Evolutionary conservation across 192 early-diverging fungal genomes (phyloP).

Genomic region (Diversispora eburnea): DNA sequence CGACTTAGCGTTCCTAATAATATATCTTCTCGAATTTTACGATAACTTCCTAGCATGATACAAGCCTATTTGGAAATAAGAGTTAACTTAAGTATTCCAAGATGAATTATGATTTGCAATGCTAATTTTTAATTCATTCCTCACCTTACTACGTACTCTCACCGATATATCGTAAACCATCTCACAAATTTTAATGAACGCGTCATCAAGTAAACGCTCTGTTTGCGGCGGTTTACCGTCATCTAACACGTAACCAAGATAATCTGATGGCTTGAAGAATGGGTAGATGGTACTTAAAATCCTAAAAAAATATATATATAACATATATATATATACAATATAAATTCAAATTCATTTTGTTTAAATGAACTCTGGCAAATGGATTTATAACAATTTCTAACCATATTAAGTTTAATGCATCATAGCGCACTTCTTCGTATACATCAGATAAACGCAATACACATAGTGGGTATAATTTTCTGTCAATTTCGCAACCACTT

Average conservation of each 20-base stretch:
- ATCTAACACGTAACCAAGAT: slow-evolving; percentile 34
- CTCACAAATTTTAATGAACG: slow-evolving; percentile 79
- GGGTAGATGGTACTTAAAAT: slow-evolving; percentile 51
- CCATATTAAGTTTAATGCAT: slow-evolving; percentile 66
- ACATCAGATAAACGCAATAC: slow-evolving; percentile 67
- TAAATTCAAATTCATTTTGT: neutral
- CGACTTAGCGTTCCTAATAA: slow-evolving; percentile 76
- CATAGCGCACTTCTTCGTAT: slow-evolving; percentile 68
- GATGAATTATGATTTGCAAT: slow-evolving; percentile 18
- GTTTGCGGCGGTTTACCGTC: slow-evolving; percentile 23
- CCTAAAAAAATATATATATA: slow-evolving; percentile 18
- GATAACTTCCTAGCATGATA: slow-evolving; percentile 61
- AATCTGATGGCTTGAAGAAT: slow-evolving; percentile 46
- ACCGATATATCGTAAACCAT: slow-evolving; percentile 74
- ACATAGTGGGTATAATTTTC: slow-evolving; percentile 59
- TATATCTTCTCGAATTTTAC: slow-evolving; percentile 53
- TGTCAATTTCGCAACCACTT: slow-evolving; percentile 43
- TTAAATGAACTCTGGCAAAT: neutral
- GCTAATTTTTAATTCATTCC: neutral
- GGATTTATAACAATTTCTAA: slow-evolving; percentile 20
- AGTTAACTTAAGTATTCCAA: neutral
- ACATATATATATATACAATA: neutral
- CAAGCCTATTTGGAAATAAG: slow-evolving; percentile 48
- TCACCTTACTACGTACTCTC: slow-evolving; percentile 62
- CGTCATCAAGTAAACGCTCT: slow-evolving; percentile 62